These are phyloP conservation scores for Penicillium riverlandense DNA, from an alignment of 495 filamentous ascomycete species.

Conservation along the genomic window DNA sequence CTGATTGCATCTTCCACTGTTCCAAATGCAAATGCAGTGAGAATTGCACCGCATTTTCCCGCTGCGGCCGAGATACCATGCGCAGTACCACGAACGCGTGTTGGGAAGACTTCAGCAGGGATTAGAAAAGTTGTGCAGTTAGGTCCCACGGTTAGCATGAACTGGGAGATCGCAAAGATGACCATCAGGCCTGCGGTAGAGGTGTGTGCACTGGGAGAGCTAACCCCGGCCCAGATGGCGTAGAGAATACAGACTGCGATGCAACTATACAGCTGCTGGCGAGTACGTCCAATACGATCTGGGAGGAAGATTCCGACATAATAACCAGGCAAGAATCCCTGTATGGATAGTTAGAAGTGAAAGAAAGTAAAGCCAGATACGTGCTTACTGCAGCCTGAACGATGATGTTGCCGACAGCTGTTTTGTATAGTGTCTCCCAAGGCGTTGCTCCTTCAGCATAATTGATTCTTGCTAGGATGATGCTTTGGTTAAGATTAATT, in stretches of 20 bases:
- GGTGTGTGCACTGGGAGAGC: slow-evolving; percentile 14
- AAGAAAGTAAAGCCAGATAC: neutral
- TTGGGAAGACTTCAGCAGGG: slow-evolving; percentile 20
- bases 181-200: slow-evolving; percentile 23
- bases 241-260: slow-evolving; percentile 20
- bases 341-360: neutral
- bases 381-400: slow-evolving; percentile 17
- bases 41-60: slow-evolving; percentile 19
- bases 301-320: slow-evolving; percentile 28
- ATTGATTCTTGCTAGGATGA: slow-evolving; percentile 23
- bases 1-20: slow-evolving; percentile 17
- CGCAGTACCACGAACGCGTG: slow-evolving; percentile 18
- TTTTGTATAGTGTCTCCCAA: slow-evolving; percentile 22
- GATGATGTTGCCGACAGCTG: slow-evolving; percentile 28
- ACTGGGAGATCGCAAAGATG: slow-evolving; percentile 21
- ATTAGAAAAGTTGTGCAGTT: slow-evolving; percentile 26
- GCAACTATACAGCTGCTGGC: slow-evolving; percentile 24
- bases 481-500: slow-evolving; percentile 31
- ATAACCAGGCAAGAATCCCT: slow-evolving; percentile 28
- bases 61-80: slow-evolving; percentile 19
- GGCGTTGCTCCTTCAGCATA: slow-evolving; percentile 22
- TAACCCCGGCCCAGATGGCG: slow-evolving; percentile 24
- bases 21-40: slow-evolving; percentile 20
- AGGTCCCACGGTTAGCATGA: slow-evolving; percentile 20
- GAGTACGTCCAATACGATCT: slow-evolving; percentile 21